Evolutionary conservation across 495 filamentous ascomycete genomes (phyloP).

Genomic region (Hypoxylon subgilvum): DNA sequence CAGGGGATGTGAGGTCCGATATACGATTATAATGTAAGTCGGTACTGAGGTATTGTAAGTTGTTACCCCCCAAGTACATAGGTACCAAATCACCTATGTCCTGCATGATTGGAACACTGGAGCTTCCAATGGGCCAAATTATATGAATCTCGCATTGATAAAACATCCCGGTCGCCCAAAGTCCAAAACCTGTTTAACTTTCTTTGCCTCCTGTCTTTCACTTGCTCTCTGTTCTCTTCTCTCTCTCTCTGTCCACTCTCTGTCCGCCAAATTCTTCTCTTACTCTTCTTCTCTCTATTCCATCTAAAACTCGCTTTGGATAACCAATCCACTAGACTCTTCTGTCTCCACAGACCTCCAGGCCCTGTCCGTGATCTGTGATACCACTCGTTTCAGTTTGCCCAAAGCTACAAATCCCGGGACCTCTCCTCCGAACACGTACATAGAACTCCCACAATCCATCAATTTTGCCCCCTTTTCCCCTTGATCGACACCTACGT

Average conservation of each 20-base stretch:
- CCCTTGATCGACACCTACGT: slow-evolving; percentile 33
- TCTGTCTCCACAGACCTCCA: too few species aligned
- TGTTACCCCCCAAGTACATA: too few species aligned
- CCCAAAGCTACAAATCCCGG: neutral
- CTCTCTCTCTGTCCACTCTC: slow-evolving; percentile 5
- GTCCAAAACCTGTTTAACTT: slow-evolving; percentile 32
- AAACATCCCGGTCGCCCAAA: slow-evolving; percentile 23
- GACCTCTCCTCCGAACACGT: slow-evolving; percentile 15
- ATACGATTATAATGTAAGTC: too few species aligned
- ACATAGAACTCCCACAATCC: slow-evolving; percentile 4
- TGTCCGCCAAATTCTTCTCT: neutral
- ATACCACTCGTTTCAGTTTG: too few species aligned
- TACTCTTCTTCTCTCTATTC: neutral
- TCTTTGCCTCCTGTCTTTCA: slow-evolving; percentile 12
- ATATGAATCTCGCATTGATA: slow-evolving; percentile 33
- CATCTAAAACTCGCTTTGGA: too few species aligned
- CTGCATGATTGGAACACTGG: too few species aligned
- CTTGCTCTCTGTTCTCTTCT: slow-evolving; percentile 4
- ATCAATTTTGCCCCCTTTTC: slow-evolving; percentile 14
- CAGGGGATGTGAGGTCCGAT: too few species aligned
- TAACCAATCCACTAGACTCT: too few species aligned
- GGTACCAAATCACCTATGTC: too few species aligned
- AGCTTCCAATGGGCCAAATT: too few species aligned
- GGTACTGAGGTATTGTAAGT: too few species aligned
- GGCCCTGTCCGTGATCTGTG: too few species aligned